These are phyloP conservation scores for Alternaria sp. DNA, from an alignment of 2,329 filamentous ascomycete species.

Conservation along the genomic window DNA sequence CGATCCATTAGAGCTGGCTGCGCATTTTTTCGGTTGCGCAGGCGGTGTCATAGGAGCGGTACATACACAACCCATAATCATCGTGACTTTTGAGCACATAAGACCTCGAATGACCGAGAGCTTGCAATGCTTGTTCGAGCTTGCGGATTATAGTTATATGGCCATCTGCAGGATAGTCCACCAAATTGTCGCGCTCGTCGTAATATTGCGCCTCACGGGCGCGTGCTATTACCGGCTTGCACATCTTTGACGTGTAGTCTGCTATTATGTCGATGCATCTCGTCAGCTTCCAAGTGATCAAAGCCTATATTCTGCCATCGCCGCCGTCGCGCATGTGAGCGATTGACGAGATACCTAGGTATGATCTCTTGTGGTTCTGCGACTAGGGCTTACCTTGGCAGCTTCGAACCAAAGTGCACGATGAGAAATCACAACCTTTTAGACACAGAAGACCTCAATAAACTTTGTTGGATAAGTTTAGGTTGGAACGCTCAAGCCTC, in stretches of 20 bases:
- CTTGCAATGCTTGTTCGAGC: background rate
- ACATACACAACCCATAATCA: constrained; percentile 58
- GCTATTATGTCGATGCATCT: background rate
- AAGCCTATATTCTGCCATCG: background rate
- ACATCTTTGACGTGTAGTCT: background rate
- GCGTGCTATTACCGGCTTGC: background rate
- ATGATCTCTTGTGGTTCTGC: background rate
- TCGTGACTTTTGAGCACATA: background rate
- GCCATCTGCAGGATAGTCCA: background rate
- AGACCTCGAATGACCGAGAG: background rate
- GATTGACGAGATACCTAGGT: background rate
- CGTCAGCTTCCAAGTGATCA: background rate
- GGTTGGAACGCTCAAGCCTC: background rate
- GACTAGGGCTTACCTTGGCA: background rate
- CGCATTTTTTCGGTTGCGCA: constrained; percentile 70
- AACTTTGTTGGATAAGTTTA: background rate
- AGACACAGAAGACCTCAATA: background rate
- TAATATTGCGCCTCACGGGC: background rate
- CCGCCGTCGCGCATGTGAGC: background rate
- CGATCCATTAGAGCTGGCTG: constrained; percentile 77
- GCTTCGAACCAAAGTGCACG: background rate
- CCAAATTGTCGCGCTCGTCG: background rate
- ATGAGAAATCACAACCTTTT: background rate
- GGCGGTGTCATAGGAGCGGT: constrained; percentile 84
- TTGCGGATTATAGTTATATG: background rate